Evolutionary conservation across 805 yeast genomes (phyloP), one percentile per base, ranked within the genome.

Genomic region (Blastobotrys peoriensis): DNA sequence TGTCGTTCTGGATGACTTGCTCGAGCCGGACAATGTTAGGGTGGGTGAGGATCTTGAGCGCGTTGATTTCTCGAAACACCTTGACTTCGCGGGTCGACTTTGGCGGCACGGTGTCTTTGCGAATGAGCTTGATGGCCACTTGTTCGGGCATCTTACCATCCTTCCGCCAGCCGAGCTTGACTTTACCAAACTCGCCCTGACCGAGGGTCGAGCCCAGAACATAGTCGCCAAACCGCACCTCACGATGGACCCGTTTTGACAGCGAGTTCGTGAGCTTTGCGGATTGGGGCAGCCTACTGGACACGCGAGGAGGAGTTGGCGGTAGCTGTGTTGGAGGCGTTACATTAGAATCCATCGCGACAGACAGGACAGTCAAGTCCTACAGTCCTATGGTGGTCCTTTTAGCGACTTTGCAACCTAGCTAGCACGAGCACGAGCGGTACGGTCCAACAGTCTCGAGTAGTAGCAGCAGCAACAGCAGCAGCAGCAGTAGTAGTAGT

Each of bases 161-260:
- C 61, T 85, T 86, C 48, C 95, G 74, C 97, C 97, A 91, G 10
- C 97, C 98, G 18, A 93, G 71, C 62, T 91, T 93, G 47, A 93
- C 98, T 64, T 93, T 91, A 47, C 98, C 98, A 64, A 93, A 93
- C 61, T 93, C 98, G 40, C 98, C 98, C 66, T 93, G 96, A 27
- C 98, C 98, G 10, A 93, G 68, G 0, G 98, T 91, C 10, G 95
- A 81, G 2, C 98, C 98, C 5, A 93, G 73, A 18, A 86, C 77
- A 59, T 89, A 93, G 10, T 86, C 80, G 20, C 98, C 98, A 61
- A 93, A 89, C 33, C 95, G 75, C 36, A 56, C 47, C 41, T 64
- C 63, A 13, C 63, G 63, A 40, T 57, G 57, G 20, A 52, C 56
- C 13, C 60, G 46, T 34, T 54, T 47, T 8, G 59, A 48, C 3